A percentile compares a stretch with the other conserved stretches of the same genome.
Conservation (phyloP, 148 eudicot species). For the Chenopodium formosanum region DNA sequence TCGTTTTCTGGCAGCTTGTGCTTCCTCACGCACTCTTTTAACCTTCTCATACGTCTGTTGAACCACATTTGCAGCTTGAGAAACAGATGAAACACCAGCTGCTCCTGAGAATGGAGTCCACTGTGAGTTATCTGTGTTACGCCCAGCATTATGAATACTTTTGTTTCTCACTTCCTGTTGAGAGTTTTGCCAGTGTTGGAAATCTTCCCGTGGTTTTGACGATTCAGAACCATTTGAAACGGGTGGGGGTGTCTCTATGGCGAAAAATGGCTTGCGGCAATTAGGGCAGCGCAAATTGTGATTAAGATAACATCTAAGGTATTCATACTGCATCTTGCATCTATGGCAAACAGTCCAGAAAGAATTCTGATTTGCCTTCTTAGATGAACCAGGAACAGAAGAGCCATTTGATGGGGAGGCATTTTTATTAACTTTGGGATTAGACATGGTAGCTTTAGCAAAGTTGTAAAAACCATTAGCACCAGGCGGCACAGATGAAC, state of each 20-base stretch:
- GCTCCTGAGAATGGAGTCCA: conserved; percentile 77
- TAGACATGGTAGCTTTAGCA: conserved; percentile 43
- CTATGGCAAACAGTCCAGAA: conserved; percentile 86
- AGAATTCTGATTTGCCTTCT: conserved; percentile 39
- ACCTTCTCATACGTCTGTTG: conserved; percentile 85
- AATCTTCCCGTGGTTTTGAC: conserved; percentile 28
- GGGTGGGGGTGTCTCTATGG: conserved; percentile 66
- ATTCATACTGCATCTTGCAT: conserved; percentile 85
- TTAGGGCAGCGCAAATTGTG: conserved; percentile 77
- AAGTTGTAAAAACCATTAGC: conserved; percentile 64
- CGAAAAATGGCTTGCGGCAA: conserved; percentile 68
- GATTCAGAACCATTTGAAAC: conserved; percentile 39
- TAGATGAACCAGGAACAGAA: conserved; percentile 38
- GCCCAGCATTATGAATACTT: conserved; percentile 29
- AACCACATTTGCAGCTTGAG: conserved; percentile 82
- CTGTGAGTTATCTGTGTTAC: conserved; percentile 37
- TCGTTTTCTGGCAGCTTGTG: conserved; percentile 64
- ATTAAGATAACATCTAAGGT: conserved; percentile 69
- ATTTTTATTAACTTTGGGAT: conserved; percentile 40
- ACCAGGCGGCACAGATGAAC: conserved; percentile 36
- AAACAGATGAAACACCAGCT: conserved; percentile 51
- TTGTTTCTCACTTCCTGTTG: conserved; percentile 32
- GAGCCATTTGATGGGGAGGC: conserved; percentile 36
- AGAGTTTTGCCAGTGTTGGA: conserved; percentile 31
- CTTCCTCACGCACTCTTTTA: conserved; percentile 76